phyloP scores from a whole-genome alignment of 768 basidiomycete species.

The Boletus insuetus region DNA sequence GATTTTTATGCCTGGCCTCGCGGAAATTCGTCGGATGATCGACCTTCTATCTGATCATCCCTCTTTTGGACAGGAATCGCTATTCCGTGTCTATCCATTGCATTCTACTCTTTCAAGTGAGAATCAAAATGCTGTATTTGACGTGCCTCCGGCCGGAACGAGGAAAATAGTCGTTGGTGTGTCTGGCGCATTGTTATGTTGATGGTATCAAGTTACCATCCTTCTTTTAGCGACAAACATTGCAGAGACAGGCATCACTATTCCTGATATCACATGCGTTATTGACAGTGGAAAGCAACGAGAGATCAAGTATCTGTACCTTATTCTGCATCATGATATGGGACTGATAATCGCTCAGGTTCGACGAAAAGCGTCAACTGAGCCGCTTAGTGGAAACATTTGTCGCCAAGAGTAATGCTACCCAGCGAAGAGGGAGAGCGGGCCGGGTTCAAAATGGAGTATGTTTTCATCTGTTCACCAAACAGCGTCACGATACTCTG shows the following conservation, averaged over 20 bases:
- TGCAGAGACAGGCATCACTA: constrained; percentile 97
- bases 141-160: constrained; percentile 73
- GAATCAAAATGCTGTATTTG: constrained; percentile 87
- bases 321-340: neutral
- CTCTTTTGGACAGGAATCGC: constrained; percentile 56
- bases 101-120: constrained; percentile 94
- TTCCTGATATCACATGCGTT: constrained; percentile 96
- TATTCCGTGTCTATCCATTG: constrained; percentile 78
- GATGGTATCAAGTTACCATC: neutral
- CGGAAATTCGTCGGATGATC: constrained; percentile 85
- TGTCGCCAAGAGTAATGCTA: constrained; percentile 87
- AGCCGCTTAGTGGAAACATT: constrained; percentile 90
- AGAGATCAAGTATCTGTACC: constrained; percentile 71
- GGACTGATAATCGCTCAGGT: constrained; percentile 43
- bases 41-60: constrained; percentile 79
- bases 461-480: constrained; percentile 96
- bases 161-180: constrained; percentile 94
- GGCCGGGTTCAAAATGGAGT: constrained; percentile 88
- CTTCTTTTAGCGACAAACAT: constrained; percentile 73
- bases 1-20: constrained; percentile 93
- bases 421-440: constrained; percentile 85
- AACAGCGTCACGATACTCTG: constrained; percentile 76
- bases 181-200: neutral
- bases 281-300: constrained; percentile 93
- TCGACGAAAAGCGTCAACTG: constrained; percentile 96